Percentiles rank a stretch among this genome's conserved stretches.
Evolutionary conservation across 2,329 filamentous ascomycete species (phyloP).

Genomic region (Fusarium camptoceras): DNA sequence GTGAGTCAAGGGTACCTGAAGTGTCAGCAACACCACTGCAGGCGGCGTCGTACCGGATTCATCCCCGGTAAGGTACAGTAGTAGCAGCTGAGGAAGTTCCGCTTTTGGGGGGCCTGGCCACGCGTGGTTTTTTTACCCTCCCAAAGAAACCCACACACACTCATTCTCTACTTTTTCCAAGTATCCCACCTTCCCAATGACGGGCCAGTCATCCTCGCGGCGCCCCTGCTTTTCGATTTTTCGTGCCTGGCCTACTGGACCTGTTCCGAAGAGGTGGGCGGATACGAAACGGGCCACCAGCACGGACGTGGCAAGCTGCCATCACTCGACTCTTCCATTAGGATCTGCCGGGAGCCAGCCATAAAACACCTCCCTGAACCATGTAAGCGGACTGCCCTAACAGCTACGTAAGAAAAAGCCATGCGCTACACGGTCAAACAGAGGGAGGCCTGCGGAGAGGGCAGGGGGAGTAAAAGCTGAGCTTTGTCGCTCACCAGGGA

Average conservation of each 20-base stretch:
- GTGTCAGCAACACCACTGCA: slow-evolving; percentile 21
- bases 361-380: slow-evolving; percentile 27
- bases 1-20: slow-evolving; percentile 18
- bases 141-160: slow-evolving; percentile 16
- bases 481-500: slow-evolving; percentile 31
- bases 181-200: slow-evolving; percentile 11
- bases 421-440: slow-evolving; percentile 21
- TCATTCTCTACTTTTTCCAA: background rate
- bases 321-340: slow-evolving; percentile 31
- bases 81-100: slow-evolving; percentile 26
- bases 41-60: slow-evolving; percentile 35
- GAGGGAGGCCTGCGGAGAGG: slow-evolving; percentile 20
- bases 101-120: slow-evolving; percentile 23
- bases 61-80: slow-evolving; percentile 23
- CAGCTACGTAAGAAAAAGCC: slow-evolving; percentile 20
- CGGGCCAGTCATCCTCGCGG: slow-evolving; percentile 8
- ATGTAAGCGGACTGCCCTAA: slow-evolving; percentile 35
- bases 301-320: slow-evolving; percentile 43
- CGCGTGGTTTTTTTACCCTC: slow-evolving; percentile 42
- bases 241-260: slow-evolving; percentile 31
- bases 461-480: slow-evolving; percentile 21
- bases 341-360: slow-evolving; percentile 40
- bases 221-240: slow-evolving; percentile 23
- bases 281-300: slow-evolving; percentile 31
- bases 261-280: slow-evolving; percentile 23